Evolutionary conservation across 805 yeast genomes (phyloP).

Genomic region (Saturnispora besseyi): DNA sequence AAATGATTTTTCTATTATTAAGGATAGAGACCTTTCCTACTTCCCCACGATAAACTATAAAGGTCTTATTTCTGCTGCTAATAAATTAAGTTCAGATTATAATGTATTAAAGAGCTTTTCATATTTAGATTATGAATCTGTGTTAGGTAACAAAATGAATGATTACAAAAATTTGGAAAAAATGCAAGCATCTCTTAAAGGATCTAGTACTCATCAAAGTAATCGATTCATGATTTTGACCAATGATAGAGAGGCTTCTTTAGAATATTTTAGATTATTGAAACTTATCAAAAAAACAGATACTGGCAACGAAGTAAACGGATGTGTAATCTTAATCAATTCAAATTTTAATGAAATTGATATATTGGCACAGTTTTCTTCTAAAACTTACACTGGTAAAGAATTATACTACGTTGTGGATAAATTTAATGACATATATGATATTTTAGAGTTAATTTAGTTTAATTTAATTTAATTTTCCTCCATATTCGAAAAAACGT

Average conservation of each 20-base stretch:
- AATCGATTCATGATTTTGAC: slow-evolving; percentile 19
- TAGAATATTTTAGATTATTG: slow-evolving; percentile 20
- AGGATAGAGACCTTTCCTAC: slow-evolving; percentile 18
- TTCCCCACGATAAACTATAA: slow-evolving; percentile 15
- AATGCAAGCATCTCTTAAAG: slow-evolving; percentile 8
- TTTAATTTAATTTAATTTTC: slow-evolving; percentile 1
- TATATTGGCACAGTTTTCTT: neutral
- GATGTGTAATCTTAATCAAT: slow-evolving; percentile 19
- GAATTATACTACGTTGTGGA: slow-evolving; percentile 16
- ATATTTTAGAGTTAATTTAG: slow-evolving; percentile 14
- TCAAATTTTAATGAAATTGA: neutral
- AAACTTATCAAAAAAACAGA: slow-evolving; percentile 13
- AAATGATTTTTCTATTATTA: slow-evolving; percentile 17
- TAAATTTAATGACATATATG: slow-evolving; percentile 17
- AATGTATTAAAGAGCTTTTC: slow-evolving; percentile 1
- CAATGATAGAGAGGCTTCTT: slow-evolving; percentile 17
- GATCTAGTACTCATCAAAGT: slow-evolving; percentile 4
- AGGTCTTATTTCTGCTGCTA: slow-evolving; percentile 4
- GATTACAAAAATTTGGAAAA: slow-evolving; percentile 16
- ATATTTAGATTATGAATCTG: slow-evolving; percentile 13
- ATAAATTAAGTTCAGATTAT: slow-evolving; percentile 1
- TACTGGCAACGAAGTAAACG: slow-evolving; percentile 7
- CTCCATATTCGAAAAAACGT: too few species aligned
- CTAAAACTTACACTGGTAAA: slow-evolving; percentile 9
- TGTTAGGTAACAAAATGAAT: slow-evolving; percentile 16